phyloP scores from a whole-genome alignment of 805 yeast genomes.

The Lachancea cidri region DNA sequence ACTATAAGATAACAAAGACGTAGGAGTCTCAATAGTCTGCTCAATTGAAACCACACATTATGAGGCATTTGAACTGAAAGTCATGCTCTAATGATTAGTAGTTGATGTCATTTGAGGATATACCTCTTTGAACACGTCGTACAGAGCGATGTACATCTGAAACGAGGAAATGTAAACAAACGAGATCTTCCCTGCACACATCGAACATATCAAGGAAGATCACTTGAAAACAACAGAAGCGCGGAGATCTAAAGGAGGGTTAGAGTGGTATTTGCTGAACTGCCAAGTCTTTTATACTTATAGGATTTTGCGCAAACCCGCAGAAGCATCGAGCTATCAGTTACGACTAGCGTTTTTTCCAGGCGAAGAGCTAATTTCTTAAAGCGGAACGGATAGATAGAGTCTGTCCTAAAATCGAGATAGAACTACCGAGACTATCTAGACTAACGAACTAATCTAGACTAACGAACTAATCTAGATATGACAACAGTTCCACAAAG shows the following conservation, averaged over 20 bases:
- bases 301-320: neutral
- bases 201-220: neutral
- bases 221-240: neutral
- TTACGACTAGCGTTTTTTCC: neutral
- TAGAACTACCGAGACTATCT: too few relatives aligned
- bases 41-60: too few relatives aligned
- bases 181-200: neutral
- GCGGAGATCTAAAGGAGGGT: neutral
- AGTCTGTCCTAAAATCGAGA: neutral
- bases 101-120: too few relatives aligned
- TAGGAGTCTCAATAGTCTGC: too few relatives aligned
- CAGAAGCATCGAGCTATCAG: neutral
- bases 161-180: conserved; percentile 10
- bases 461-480: too few relatives aligned
- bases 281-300: neutral
- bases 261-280: neutral
- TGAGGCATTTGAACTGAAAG: too few relatives aligned
- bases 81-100: too few relatives aligned
- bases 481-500: conserved; percentile 26
- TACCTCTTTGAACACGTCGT: neutral
- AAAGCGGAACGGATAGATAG: neutral
- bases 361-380: neutral
- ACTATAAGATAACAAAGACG: too few relatives aligned
- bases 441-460: too few relatives aligned
- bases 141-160: conserved; percentile 2